Evolutionary conservation across 1,139 yeast species (phyloP).

Genomic region (Debaryomycetaceae sp.): DNA sequence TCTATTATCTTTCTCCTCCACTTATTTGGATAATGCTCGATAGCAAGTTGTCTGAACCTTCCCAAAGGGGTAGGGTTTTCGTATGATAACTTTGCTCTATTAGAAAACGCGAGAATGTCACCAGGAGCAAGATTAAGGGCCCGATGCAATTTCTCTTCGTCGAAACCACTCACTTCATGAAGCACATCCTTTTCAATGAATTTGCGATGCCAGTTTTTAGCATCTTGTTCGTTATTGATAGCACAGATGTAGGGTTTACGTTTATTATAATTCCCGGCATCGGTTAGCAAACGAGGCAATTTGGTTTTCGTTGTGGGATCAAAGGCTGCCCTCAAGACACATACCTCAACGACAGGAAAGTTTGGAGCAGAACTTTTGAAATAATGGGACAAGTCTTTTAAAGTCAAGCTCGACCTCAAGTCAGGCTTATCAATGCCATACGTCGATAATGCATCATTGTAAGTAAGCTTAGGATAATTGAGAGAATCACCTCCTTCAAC

Average conservation of each 20-base stretch:
- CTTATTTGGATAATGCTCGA: slow-evolving; percentile 46
- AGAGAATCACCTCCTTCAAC: slow-evolving; percentile 14
- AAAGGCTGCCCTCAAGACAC: slow-evolving; percentile 56
- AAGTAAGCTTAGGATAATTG: slow-evolving; percentile 49
- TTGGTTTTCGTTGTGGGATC: slow-evolving; percentile 17
- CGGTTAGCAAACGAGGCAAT: slow-evolving; percentile 32
- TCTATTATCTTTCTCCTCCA: slow-evolving; percentile 46
- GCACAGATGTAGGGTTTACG: slow-evolving; percentile 60
- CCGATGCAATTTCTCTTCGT: slow-evolving; percentile 20
- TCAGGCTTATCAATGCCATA: slow-evolving; percentile 98
- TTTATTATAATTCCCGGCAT: slow-evolving; percentile 46
- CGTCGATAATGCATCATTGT: slow-evolving; percentile 61
- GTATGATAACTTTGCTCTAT: slow-evolving; percentile 62
- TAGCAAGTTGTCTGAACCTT: slow-evolving; percentile 70
- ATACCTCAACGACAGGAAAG: slow-evolving; percentile 69
- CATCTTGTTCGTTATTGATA: slow-evolving; percentile 36
- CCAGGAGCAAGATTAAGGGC: slow-evolving; percentile 53
- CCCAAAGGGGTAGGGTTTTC: slow-evolving; percentile 98
- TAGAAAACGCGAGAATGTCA: slow-evolving; percentile 72
- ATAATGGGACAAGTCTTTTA: slow-evolving; percentile 44
- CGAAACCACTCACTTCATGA: slow-evolving; percentile 11
- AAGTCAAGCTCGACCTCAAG: slow-evolving; percentile 57
- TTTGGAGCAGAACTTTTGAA: slow-evolving; percentile 33
- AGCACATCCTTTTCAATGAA: slow-evolving; percentile 30
- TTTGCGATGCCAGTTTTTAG: slow-evolving; percentile 40